Evolutionary conservation across 2,329 filamentous ascomycete genomes (phyloP), one percentile per base, ranked within the genome.

Genomic region (Pyrenophora seminiperda): DNA sequence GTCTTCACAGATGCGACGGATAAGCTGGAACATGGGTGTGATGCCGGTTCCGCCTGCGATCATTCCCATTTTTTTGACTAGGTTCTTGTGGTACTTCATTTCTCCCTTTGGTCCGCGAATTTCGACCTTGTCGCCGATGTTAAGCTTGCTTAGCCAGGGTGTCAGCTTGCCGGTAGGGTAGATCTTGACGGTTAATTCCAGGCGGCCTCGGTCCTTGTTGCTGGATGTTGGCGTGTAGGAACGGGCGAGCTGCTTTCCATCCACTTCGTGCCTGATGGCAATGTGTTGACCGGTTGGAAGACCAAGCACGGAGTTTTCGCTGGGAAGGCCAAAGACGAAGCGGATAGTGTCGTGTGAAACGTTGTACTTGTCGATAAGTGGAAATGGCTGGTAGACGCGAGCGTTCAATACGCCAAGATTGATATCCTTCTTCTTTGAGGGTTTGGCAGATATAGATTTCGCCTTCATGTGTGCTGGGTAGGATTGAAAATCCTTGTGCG

Each of bases 1-100:
- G 46, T 86, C 80, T 62, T 86, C 83, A 60, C 82, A 84, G 45
- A 87, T 84, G 36, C 82, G 81, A 4, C 83, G 79, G 59, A 87
- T 85, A 6, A 87, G 67, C 60, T 87, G 83, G 65, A 77, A 83
- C 79, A 84, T 82, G 2, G 82, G 81, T 1, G 82, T 81, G 50
- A 81, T 80, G 5, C 79, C 79, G 34, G 77, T 77, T 13, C 78
- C 78, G 29, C 81, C 81, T 1, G 79, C 81, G 1, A 84, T 63
- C 81, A 84, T 84, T 45, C 81, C 81, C 33, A 84, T 76, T 30
- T 73, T 66, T 49, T 72, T 75, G 11, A 71, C 73, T 7, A 63
- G 63, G 14, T 54, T 54, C 37, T 50, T 47, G 29, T 50, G 42
- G 61, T 84, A 84, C 7, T 73, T 74, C 79, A 84, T 83, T 1